Evolutionary conservation across 176 grass and related monocot genomes (phyloP).

Genomic region (Zea mays): DNA sequence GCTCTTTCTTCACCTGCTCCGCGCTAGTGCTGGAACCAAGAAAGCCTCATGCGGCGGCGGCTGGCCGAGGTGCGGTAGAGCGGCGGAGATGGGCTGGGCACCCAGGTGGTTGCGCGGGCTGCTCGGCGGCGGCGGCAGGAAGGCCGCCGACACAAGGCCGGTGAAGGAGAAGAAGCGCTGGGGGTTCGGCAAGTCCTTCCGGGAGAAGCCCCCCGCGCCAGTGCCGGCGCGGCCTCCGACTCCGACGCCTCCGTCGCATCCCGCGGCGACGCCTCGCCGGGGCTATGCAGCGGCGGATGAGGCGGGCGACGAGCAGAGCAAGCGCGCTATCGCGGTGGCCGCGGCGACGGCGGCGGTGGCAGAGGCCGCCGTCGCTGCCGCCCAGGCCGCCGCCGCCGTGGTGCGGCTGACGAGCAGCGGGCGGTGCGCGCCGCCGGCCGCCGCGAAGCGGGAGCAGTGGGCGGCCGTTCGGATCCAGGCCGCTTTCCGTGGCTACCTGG

Average conservation of each 20-base stretch:
- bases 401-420: slow-evolving; percentile 83
- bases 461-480: slow-evolving; percentile 86
- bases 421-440: slow-evolving; percentile 28
- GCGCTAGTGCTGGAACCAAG: slow-evolving; percentile 3
- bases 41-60: not conserved
- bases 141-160: slow-evolving; percentile 38
- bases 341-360: slow-evolving; percentile 84
- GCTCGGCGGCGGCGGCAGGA: slow-evolving; percentile 59
- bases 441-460: slow-evolving; percentile 48
- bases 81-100: slow-evolving; percentile 63
- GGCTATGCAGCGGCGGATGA: slow-evolving; percentile 35
- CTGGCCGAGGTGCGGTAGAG: slow-evolving; percentile 21
- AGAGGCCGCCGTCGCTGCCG: slow-evolving; percentile 78
- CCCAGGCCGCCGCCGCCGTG: slow-evolving; percentile 74
- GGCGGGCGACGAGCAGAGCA: slow-evolving; percentile 69
- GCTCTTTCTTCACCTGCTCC: slow-evolving; percentile 39
- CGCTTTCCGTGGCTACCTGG: slow-evolving; percentile 87
- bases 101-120: slow-evolving; percentile 72
- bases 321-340: slow-evolving; percentile 84
- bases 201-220: slow-evolving; percentile 49
- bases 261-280: slow-evolving; percentile 18
- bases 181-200: slow-evolving; percentile 73
- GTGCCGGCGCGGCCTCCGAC: slow-evolving; percentile 17
- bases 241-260: slow-evolving; percentile 19
- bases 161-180: slow-evolving; percentile 56